Evolutionary conservation across 1,284 basidiomycete species (phyloP), one percentile per base, ranked within the genome.

Genomic region (Irpex rosettiformis): DNA sequence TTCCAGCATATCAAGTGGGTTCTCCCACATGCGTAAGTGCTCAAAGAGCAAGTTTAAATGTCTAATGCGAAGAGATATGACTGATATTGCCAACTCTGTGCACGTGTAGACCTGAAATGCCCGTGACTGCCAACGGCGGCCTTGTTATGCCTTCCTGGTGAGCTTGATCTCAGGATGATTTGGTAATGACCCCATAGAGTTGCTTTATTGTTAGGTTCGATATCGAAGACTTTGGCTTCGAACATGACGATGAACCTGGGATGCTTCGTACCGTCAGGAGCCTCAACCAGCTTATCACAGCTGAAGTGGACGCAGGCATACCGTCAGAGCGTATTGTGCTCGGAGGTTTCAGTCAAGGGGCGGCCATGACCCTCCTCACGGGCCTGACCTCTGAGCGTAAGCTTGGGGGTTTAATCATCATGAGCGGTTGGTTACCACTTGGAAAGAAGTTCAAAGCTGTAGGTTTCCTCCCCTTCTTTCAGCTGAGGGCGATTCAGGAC

Each of bases 271-370:
- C 89, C 27, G 79, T 84, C 16, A 74, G 77, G 33, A 71, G 76
- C 21, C 79, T 96, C 64, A 87, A 88, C 67, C 73, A 80, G 58
- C 76, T 96, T 62, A 86, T 97, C 67, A 79, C 83, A 13, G 78
- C 80, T 3, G 94, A 96, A 71, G 77, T 94, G 30, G 84, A 87
- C 58, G 77, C 77, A 13, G 93, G 91, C 25, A 84, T 89, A 55
- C 79, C 84, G 4, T 75, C 87, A 25, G 77, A 80, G 56, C 82
- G 85, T 27, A 86, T 91, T 62, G 78, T 95, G 16, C 73, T 96
- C 27, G 93, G 92, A 30, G 94, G 95, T 1, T 97, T 96, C 75
- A 89, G 86, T 60, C 94, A 96, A 72, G 94, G 94, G 42, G 91
- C 80, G 16, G 84, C 87, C n/a, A 87, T 95, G 77, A 80, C 86